These are phyloP conservation scores for Mastigamoeba balamuthi DNA, from an alignment of 78 protist species.

Conservation along the genomic window DNA sequence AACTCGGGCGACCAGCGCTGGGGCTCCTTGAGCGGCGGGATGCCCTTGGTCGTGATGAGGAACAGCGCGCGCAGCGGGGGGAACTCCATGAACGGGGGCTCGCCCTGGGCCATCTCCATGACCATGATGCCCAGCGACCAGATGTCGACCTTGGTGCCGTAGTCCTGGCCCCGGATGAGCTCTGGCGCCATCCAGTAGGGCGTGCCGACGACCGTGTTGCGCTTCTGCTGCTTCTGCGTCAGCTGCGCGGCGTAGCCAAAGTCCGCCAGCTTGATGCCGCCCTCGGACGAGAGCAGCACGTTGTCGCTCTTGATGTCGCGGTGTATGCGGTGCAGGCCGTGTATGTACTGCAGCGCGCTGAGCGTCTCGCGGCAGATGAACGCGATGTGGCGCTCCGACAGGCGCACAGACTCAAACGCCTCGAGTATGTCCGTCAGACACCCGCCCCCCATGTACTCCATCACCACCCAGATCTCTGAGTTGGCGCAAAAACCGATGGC, in stretches of 20 bases:
- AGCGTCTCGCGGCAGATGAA: conserved; percentile 31
- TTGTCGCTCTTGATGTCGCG: conserved; percentile 90
- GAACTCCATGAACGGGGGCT: conserved; percentile 61
- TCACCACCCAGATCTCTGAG: conserved; percentile 77
- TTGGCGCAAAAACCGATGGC: no score
- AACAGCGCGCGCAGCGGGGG: conserved; percentile 87
- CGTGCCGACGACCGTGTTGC: conserved; percentile 87
- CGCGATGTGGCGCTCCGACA: conserved; percentile 79
- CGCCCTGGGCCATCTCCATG: conserved; percentile 29
- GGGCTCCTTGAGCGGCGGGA: conserved; percentile 65
- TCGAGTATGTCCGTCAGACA: conserved; percentile 73
- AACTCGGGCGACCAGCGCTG: conserved; percentile 60
- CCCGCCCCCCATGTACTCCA: conserved; percentile 87
- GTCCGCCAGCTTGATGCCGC: conserved; percentile 79
- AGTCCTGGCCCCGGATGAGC: conserved; percentile 73
- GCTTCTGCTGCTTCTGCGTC: conserved; percentile 58
- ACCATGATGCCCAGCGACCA: conserved; percentile 75
- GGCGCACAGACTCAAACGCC: conserved; percentile 15
- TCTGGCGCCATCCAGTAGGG: conserved; percentile 97
- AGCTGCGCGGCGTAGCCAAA: conserved; percentile 91
- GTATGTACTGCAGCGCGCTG: conserved; percentile 64
- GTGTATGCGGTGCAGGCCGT: conserved; percentile 74
- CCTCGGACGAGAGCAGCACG: conserved; percentile 62
- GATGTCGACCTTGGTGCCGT: conserved; percentile 78
- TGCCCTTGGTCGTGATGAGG: conserved; percentile 78